Evolutionary conservation across 768 basidiomycete genomes (phyloP).

Genomic region (Udeniomyces megalosporus): DNA sequence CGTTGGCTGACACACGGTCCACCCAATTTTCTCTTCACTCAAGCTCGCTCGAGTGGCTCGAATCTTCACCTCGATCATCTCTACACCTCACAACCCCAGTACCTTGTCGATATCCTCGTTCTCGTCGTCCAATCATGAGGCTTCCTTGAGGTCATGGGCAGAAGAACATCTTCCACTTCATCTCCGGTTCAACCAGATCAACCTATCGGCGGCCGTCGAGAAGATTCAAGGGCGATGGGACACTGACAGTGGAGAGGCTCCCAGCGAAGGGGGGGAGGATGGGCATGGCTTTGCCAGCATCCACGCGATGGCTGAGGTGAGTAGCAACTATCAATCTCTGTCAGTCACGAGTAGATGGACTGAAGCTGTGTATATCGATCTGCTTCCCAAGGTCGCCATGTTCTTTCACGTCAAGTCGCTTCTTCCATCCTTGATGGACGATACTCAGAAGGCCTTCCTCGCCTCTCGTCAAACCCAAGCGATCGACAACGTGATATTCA

Average conservation of each 20-base stretch:
- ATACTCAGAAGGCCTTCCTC: background rate
- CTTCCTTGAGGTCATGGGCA: constrained; percentile 8
- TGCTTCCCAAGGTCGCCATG: too few species aligned
- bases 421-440: background rate
- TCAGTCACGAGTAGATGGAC: background rate
- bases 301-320: constrained; percentile 9
- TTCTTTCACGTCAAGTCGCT: too few species aligned
- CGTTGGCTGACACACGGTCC: background rate
- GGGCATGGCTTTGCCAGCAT: constrained; percentile 5
- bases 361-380: constrained; percentile 9
- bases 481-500: constrained; percentile 6
- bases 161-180: background rate
- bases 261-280: background rate
- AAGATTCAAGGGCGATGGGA: constrained; percentile 1
- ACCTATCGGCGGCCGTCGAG: constrained; percentile 8
- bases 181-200: constrained; percentile 12
- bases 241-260: background rate
- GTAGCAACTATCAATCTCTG: background rate
- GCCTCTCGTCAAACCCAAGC: background rate
- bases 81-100: background rate
- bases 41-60: constrained; percentile 10
- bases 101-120: background rate
- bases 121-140: constrained; percentile 2
- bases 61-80: constrained; percentile 1
- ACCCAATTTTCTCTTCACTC: background rate